phyloP scores from a whole-genome alignment of 2,329 filamentous ascomycete species.

The Westerdykella sp. region DNA sequence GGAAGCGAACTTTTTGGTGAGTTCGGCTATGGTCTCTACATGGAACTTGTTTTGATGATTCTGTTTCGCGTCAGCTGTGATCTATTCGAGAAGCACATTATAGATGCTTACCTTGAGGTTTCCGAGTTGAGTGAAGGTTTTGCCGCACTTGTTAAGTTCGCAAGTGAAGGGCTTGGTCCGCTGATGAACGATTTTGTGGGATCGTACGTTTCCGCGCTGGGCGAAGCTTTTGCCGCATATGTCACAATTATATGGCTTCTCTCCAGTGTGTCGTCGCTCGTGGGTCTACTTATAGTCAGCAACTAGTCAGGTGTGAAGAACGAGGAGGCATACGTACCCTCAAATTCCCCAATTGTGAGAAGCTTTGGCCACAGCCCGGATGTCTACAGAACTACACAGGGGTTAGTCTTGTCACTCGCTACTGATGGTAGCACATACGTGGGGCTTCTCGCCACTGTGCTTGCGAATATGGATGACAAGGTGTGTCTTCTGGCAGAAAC shows the following conservation, averaged over 20 bases:
- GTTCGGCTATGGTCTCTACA: slow-evolving; percentile 59
- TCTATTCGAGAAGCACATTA: too few relatives aligned
- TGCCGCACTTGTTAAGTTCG: slow-evolving; percentile 74
- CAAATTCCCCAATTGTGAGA: slow-evolving; percentile 86
- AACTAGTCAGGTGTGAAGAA: neutral
- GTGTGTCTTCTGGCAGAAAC: slow-evolving; percentile 87
- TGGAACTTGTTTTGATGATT: slow-evolving; percentile 96
- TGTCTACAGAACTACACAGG: slow-evolving; percentile 56
- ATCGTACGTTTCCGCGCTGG: slow-evolving; percentile 77
- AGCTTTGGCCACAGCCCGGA: slow-evolving; percentile 67
- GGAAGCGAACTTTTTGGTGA: slow-evolving; percentile 65
- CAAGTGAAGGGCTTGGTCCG: slow-evolving; percentile 74
- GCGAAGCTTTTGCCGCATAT: slow-evolving; percentile 77
- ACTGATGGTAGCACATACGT: slow-evolving; percentile 51
- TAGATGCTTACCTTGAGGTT: slow-evolving; percentile 68
- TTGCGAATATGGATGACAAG: slow-evolving; percentile 81
- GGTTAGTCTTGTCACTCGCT: slow-evolving; percentile 8
- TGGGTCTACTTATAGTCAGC: slow-evolving; percentile 57
- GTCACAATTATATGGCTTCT: slow-evolving; percentile 75
- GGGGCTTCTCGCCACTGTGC: slow-evolving; percentile 87
- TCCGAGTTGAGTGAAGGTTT: slow-evolving; percentile 82
- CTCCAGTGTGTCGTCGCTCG: slow-evolving; percentile 78
- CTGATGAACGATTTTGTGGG: slow-evolving; percentile 75
- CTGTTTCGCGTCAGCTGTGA: slow-evolving; percentile 38
- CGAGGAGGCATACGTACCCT: slow-evolving; percentile 52